Evolutionary conservation across 352 stramenopile species (phyloP).

Genomic region (Phytophthora multivora): DNA sequence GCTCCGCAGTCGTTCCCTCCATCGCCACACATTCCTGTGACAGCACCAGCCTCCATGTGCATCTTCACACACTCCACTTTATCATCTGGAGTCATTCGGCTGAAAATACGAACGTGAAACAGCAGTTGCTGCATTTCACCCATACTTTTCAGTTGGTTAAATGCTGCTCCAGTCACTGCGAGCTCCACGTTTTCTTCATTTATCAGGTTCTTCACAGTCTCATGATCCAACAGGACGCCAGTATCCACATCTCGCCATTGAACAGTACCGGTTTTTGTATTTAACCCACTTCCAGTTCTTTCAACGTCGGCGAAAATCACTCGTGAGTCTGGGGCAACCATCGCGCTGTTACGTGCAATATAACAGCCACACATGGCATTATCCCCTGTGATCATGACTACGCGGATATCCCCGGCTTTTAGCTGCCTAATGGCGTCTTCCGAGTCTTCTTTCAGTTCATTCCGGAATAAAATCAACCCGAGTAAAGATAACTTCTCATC

Average conservation of each 20-base stretch:
- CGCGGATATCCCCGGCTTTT: slow-evolving; percentile 59
- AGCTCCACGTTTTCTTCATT: slow-evolving; percentile 47
- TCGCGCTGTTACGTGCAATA: slow-evolving; percentile 50
- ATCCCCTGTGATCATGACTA: slow-evolving; percentile 86
- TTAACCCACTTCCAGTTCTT: slow-evolving; percentile 7
- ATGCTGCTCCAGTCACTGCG: slow-evolving; percentile 74
- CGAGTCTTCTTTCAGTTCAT: slow-evolving; percentile 79
- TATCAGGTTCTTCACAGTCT: slow-evolving; percentile 31
- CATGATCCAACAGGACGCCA: slow-evolving; percentile 22
- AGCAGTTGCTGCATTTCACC: slow-evolving; percentile 61
- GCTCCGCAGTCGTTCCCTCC: slow-evolving; percentile 92
- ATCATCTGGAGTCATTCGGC: slow-evolving; percentile 71
- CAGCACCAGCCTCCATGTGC: slow-evolving; percentile 60
- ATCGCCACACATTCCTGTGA: slow-evolving; percentile 85
- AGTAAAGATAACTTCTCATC: slow-evolving; percentile 73
- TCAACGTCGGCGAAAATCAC: slow-evolving; percentile 46
- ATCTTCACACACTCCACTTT: slow-evolving; percentile 77
- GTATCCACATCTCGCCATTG: slow-evolving; percentile 48
- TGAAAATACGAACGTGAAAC: slow-evolving; percentile 76
- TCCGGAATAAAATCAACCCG: slow-evolving; percentile 85
- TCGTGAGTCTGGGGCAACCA: slow-evolving; percentile 33
- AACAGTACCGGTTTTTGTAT: slow-evolving; percentile 27
- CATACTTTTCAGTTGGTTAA: slow-evolving; percentile 65
- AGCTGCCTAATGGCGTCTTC: slow-evolving; percentile 64
- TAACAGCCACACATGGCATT: slow-evolving; percentile 63